These are phyloP conservation scores for Coemansia sp. DNA, from an alignment of 192 early-diverging fungal species.

Conservation along the genomic window DNA sequence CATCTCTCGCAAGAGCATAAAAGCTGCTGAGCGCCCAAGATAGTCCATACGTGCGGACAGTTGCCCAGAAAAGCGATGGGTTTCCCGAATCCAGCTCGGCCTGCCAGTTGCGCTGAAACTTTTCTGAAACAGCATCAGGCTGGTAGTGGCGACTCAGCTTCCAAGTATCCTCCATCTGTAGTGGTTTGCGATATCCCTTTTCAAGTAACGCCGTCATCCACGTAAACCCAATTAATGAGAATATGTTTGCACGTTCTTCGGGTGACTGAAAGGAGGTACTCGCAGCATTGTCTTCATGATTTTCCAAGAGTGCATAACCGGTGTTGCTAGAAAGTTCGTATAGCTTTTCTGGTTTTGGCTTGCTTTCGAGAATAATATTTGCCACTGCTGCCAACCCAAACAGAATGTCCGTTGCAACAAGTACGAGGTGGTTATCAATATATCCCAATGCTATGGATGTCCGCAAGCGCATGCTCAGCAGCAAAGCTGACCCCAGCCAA, in stretches of 20 bases:
- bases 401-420: not conserved
- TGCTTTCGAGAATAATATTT: not conserved
- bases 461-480: constrained; percentile 19
- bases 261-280: constrained; percentile 43
- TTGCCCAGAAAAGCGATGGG: constrained; percentile 72
- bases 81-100: constrained; percentile 54
- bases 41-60: constrained; percentile 60
- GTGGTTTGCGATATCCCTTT: constrained; percentile 67
- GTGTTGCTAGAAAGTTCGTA: not conserved
- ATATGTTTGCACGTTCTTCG: constrained; percentile 78
- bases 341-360: not conserved
- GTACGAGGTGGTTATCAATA: too few species aligned
- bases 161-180: constrained; percentile 76
- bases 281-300: not conserved
- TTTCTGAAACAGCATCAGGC: constrained; percentile 57
- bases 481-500: constrained; percentile 16
- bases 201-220: constrained; percentile 88
- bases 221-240: constrained; percentile 74
- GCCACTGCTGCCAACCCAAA: not conserved
- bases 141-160: constrained; percentile 59
- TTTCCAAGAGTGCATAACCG: too few species aligned
- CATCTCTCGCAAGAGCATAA: constrained; percentile 77
- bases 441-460: not conserved
- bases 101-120: constrained; percentile 73
- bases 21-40: constrained; percentile 71